These are phyloP conservation scores for Agaricus subrufescens DNA, from an alignment of 768 basidiomycete genomes.

Conservation along the genomic window DNA sequence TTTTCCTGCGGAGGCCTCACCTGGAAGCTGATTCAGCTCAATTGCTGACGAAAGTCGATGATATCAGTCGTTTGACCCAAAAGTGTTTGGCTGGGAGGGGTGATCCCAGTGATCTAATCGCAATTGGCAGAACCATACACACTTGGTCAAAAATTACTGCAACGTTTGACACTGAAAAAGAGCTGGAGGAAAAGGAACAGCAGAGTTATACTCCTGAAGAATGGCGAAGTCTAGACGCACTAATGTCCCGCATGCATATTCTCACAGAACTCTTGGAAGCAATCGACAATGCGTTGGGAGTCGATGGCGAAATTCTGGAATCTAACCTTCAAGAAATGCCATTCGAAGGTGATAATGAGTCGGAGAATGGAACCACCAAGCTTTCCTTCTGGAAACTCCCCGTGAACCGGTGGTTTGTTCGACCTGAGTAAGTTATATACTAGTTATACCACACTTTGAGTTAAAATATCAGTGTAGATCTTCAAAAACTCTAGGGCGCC, in stretches of 20 bases:
- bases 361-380: conserved; percentile 1
- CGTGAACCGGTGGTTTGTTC: conserved; percentile 39
- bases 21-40: conserved; percentile 60
- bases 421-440: conserved; percentile 49
- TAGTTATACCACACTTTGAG: neutral
- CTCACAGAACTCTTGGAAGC: conserved; percentile 48
- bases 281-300: conserved; percentile 48
- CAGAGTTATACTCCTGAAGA: conserved; percentile 25
- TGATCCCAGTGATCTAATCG: conserved; percentile 56
- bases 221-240: conserved; percentile 52
- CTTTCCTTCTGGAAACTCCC: conserved; percentile 2
- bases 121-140: conserved; percentile 58
- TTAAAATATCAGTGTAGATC: conserved; percentile 39
- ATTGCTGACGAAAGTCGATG: conserved; percentile 55
- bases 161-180: conserved; percentile 52
- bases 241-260: conserved; percentile 48
- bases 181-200: conserved; percentile 39
- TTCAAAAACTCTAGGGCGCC: conserved; percentile 43
- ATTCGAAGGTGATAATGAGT: conserved; percentile 1
- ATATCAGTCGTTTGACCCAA: conserved; percentile 73
- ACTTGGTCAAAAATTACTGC: conserved; percentile 51
- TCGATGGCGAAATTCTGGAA: conserved; percentile 9
- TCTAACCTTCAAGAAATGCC: conserved; percentile 10
- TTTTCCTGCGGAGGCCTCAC: conserved; percentile 57
- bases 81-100: conserved; percentile 69